Evolutionary conservation across 768 basidiomycete genomes (phyloP).

Genomic region (Cystoderma amianthinum): DNA sequence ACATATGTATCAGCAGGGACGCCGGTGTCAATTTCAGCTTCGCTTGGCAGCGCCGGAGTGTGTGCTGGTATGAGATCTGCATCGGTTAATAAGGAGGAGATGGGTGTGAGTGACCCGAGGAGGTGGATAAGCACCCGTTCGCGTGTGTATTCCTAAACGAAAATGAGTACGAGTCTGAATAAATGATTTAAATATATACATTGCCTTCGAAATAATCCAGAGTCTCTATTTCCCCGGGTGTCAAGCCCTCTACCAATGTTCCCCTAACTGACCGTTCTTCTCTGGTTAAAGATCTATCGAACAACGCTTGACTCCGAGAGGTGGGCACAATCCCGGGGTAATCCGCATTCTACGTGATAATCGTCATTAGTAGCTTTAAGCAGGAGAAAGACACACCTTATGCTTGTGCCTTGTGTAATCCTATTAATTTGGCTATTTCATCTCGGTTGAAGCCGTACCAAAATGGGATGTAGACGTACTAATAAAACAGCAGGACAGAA

Average conservation of each 20-base stretch:
- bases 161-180: slow-evolving; percentile 1
- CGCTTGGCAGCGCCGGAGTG: slow-evolving; percentile 32
- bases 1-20: slow-evolving; percentile 69
- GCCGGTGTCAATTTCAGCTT: slow-evolving; percentile 20
- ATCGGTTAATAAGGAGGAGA: slow-evolving; percentile 23
- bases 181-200: slow-evolving; percentile 32
- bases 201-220: slow-evolving; percentile 82
- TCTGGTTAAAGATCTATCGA: slow-evolving; percentile 38
- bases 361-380: not conserved
- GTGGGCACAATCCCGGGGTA: slow-evolving; percentile 82
- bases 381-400: slow-evolving; percentile 31
- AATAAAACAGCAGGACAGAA: slow-evolving; percentile 70
- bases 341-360: not conserved
- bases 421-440: no score
- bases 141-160: slow-evolving; percentile 67
- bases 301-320: slow-evolving; percentile 35
- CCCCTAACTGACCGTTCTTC: slow-evolving; percentile 76
- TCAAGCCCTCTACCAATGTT: slow-evolving; percentile 70
- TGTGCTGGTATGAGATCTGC: slow-evolving; percentile 30
- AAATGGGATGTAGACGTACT: slow-evolving; percentile 34
- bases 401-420: slow-evolving; percentile 80
- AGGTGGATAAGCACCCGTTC: slow-evolving; percentile 47
- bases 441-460: no score
- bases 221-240: slow-evolving; percentile 48
- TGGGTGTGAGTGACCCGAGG: slow-evolving; percentile 33